Evolutionary conservation across 225 moss, liverwort and hornwort genomes (phyloP), one percentile per base, ranked within the genome.

Genomic region (Anthoceros angustus): DNA sequence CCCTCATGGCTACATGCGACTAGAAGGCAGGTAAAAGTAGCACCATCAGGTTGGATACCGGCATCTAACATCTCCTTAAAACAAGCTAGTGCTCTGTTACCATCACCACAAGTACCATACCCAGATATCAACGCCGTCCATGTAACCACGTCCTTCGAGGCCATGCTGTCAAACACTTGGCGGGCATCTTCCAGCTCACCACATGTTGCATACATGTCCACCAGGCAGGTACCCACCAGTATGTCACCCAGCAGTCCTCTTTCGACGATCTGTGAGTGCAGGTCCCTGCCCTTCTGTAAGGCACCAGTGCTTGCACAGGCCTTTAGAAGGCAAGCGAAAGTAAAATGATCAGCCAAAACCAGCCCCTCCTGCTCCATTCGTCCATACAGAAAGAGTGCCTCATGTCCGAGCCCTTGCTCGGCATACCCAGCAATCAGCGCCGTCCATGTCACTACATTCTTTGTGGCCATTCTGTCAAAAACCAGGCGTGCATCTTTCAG

Each of bases 391-490:
- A 7, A 5, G 5, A 55, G 55, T 18, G 55, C 55, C 23, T 55
- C 55, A 18, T 55, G 55, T 18, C 55, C 55, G 23, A 7, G 18
- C 23, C 4, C 55, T 7, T 55, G 45, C 1, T 46, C n/a, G 55
- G n/a, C 55, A 55, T 55, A 55, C 8, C 55, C 55, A 55, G 55
- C 12, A 55, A 55, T 55, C 2, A 55, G 6, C n/a, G 55, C 55
- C 8, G 55, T 55, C 55, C 55, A 55, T 55, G 55, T 55, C 55
- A 55, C 55, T 7, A 55, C 55, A 55, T 55, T 55, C 55, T 23
- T 55, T 9, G 7, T 55, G 8, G 55, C 5, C n/a, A 55, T 18
- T 55, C 16, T 55, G 55, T 55, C 55, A 20, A 55, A 55, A 18
- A 55, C 55, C n/a, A 18, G 18, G n/a, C 55, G 55, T 18, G 55